These are phyloP conservation scores for Dendrothele bispora DNA, from an alignment of 768 basidiomycete species.

Conservation along the genomic window DNA sequence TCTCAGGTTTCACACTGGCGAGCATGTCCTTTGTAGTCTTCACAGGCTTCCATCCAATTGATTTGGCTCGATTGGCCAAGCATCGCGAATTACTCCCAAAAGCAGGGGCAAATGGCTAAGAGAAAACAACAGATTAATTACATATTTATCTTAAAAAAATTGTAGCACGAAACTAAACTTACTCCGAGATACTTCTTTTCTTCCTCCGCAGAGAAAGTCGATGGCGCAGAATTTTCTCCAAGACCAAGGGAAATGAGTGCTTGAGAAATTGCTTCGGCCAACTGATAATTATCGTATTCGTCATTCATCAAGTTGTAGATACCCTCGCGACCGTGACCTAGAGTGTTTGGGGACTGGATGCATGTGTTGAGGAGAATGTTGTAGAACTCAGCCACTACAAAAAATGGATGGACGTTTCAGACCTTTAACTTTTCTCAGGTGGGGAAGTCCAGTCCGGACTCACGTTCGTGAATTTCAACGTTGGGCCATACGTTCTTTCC, in stretches of 20 bases:
- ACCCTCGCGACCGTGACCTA: slow-evolving; percentile 21
- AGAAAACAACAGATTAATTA: too few species aligned
- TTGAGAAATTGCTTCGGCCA: slow-evolving; percentile 12
- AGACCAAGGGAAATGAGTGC: slow-evolving; percentile 13
- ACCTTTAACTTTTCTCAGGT: too few species aligned
- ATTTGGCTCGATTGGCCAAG: slow-evolving; percentile 12
- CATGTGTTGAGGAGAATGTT: slow-evolving; percentile 20
- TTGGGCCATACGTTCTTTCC: slow-evolving; percentile 25
- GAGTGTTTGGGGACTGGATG: slow-evolving; percentile 12
- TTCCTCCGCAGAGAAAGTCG: slow-evolving; percentile 30
- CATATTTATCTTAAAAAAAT: not conserved
- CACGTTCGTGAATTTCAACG: slow-evolving; percentile 24
- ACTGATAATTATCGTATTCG: slow-evolving; percentile 17
- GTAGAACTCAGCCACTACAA: slow-evolving; percentile 15
- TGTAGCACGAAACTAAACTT: not conserved
- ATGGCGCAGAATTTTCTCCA: slow-evolving; percentile 27
- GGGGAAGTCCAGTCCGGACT: not conserved
- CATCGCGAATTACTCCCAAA: slow-evolving; percentile 3
- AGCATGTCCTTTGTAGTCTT: slow-evolving; percentile 32
- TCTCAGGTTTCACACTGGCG: slow-evolving; percentile 29
- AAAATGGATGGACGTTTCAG: not conserved
- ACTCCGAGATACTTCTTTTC: slow-evolving; percentile 21
- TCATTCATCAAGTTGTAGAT: slow-evolving; percentile 20
- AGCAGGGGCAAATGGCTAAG: slow-evolving; percentile 1
- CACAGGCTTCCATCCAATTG: slow-evolving; percentile 36